Conservation (phyloP, 2,329 filamentous ascomycete genomes). For the Fusarium gaditjirri region DNA sequence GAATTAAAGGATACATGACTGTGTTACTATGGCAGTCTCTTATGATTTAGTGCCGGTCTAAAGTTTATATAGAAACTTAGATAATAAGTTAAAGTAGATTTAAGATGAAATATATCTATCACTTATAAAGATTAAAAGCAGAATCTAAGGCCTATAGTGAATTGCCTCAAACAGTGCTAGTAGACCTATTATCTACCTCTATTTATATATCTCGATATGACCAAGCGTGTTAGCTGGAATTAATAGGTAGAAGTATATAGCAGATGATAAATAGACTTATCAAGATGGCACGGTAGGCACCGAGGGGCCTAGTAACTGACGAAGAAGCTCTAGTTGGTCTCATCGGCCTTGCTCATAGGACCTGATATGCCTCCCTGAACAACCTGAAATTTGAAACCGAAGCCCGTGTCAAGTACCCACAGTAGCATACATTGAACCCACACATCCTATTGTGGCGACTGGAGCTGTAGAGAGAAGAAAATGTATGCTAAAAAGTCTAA, state of each 20-base stretch:
- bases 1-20: too few relatives aligned
- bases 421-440: background rate
- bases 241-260: too few relatives aligned
- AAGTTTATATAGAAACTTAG: background rate
- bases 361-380: background rate
- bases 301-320: too few relatives aligned
- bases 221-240: too few relatives aligned
- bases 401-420: background rate
- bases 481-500: background rate
- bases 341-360: too few relatives aligned
- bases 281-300: too few relatives aligned
- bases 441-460: background rate
- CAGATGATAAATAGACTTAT: background rate
- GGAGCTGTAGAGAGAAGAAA: background rate
- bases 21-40: background rate
- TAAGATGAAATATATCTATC: background rate
- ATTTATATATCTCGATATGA: background rate
- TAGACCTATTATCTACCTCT: too few relatives aligned
- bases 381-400: background rate
- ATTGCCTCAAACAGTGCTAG: fast-evolving
- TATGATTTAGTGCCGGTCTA: background rate
- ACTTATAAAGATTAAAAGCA: background rate
- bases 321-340: background rate
- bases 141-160: fast-evolving
- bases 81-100: background rate